Evolutionary conservation across 1,284 basidiomycete species (phyloP).

Genomic region (Schizophyllum commune): DNA sequence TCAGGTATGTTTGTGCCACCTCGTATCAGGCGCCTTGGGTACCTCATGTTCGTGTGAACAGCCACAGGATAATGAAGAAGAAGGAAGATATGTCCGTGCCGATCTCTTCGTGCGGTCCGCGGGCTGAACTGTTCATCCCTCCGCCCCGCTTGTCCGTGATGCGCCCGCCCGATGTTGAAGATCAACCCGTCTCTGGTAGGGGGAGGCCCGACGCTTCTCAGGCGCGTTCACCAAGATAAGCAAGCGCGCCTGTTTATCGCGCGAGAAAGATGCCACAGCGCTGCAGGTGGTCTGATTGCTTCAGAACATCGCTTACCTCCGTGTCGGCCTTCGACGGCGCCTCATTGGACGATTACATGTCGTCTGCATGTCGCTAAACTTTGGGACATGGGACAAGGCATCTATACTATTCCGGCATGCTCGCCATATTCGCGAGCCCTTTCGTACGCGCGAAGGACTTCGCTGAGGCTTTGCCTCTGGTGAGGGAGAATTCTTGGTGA

Average conservation of each 20-base stretch:
- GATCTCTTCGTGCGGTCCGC: background rate
- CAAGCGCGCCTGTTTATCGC: background rate
- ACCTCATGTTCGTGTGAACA: background rate
- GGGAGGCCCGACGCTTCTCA: background rate
- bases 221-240: background rate
- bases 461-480: background rate
- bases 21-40: background rate
- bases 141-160: background rate
- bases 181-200: background rate
- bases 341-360: background rate
- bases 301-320: background rate
- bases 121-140: background rate
- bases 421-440: no score
- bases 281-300: background rate
- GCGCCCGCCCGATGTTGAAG: background rate
- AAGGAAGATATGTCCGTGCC: background rate
- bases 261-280: background rate
- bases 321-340: background rate
- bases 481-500: background rate
- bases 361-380: background rate
- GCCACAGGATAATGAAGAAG: background rate
- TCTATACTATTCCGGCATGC: no score
- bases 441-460: no score
- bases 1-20: background rate
- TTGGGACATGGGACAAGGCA: background rate